These are phyloP conservation scores for Scedosporium dehoogii DNA, from an alignment of 2,329 filamentous ascomycete species.

Conservation along the genomic window DNA sequence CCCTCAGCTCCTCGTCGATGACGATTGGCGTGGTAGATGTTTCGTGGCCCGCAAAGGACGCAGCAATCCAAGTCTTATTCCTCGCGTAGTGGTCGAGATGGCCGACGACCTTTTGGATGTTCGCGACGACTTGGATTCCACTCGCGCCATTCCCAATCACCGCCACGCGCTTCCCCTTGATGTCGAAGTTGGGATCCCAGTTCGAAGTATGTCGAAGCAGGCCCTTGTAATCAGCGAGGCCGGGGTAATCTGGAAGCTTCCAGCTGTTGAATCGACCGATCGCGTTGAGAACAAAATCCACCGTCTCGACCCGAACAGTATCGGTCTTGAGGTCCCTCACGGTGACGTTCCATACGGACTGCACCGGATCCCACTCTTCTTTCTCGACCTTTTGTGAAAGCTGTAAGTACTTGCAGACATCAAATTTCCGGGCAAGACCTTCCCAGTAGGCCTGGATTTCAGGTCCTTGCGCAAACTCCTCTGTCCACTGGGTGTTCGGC, in stretches of 20 bases:
- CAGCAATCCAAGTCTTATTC: slow-evolving; percentile 58
- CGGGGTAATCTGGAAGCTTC: slow-evolving; percentile 51
- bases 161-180: slow-evolving; percentile 38
- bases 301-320: slow-evolving; percentile 31
- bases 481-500: slow-evolving; percentile 59
- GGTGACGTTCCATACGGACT: slow-evolving; percentile 44
- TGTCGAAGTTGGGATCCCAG: slow-evolving; percentile 44
- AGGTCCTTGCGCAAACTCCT: slow-evolving; percentile 54
- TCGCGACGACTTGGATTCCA: slow-evolving; percentile 46
- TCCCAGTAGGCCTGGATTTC: slow-evolving; percentile 64
- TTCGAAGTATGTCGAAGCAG: slow-evolving; percentile 49
- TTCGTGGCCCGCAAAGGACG: slow-evolving; percentile 46
- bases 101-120: slow-evolving; percentile 35
- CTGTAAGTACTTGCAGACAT: slow-evolving; percentile 49
- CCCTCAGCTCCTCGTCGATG: slow-evolving; percentile 44
- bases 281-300: slow-evolving; percentile 53
- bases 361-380: slow-evolving; percentile 42
- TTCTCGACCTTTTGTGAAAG: slow-evolving; percentile 45
- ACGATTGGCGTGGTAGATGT: slow-evolving; percentile 46
- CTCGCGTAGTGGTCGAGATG: slow-evolving; percentile 56
- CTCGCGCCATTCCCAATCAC: slow-evolving; percentile 56
- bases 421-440: slow-evolving; percentile 49
- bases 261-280: slow-evolving; percentile 58
- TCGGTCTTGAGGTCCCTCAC: slow-evolving; percentile 28
- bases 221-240: slow-evolving; percentile 44